A percentile compares a stretch with the other conserved stretches of the same genome.
phyloP scores from a whole-genome alignment of 176 grass and related monocot genomes.

The Avena insularis region DNA sequence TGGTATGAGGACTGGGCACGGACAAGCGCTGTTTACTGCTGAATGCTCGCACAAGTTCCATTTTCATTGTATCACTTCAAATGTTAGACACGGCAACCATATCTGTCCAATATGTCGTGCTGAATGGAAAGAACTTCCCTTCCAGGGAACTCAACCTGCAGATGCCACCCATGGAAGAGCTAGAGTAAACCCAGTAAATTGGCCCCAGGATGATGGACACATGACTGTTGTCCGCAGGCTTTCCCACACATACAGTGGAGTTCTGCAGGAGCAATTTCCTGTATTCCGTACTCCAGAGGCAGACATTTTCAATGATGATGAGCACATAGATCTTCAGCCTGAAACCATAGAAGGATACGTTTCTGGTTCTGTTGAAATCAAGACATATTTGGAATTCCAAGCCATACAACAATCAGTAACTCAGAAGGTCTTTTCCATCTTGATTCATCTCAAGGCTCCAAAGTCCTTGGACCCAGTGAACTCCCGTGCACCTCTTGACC shows the following conservation, averaged over 20 bases:
- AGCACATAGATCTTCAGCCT: slow-evolving; percentile 52
- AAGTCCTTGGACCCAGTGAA: slow-evolving; percentile 28
- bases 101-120: slow-evolving; percentile 86
- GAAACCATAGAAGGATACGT: slow-evolving; percentile 21
- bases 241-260: slow-evolving; percentile 45
- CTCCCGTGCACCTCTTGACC: slow-evolving; percentile 81
- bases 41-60: slow-evolving; percentile 97
- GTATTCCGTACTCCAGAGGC: slow-evolving; percentile 52
- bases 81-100: slow-evolving; percentile 80
- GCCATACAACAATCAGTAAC: slow-evolving; percentile 52
- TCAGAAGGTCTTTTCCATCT: slow-evolving; percentile 58
- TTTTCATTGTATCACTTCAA: slow-evolving; percentile 93
- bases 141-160: slow-evolving; percentile 41
- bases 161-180: slow-evolving; percentile 62
- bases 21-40: slow-evolving; percentile 87
- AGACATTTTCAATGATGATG: slow-evolving; percentile 78
- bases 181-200: slow-evolving; percentile 71
- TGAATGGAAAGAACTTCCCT: slow-evolving; percentile 87
- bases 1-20: slow-evolving; percentile 67
- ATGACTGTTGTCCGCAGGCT: slow-evolving; percentile 60
- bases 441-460: slow-evolving; percentile 95
- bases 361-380: slow-evolving; percentile 63
- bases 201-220: slow-evolving; percentile 53
- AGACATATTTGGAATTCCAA: slow-evolving; percentile 60
- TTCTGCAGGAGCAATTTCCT: slow-evolving; percentile 47